These are phyloP conservation scores for Colletotrichum sojae DNA, from an alignment of 2,329 filamentous ascomycete species.

Conservation along the genomic window DNA sequence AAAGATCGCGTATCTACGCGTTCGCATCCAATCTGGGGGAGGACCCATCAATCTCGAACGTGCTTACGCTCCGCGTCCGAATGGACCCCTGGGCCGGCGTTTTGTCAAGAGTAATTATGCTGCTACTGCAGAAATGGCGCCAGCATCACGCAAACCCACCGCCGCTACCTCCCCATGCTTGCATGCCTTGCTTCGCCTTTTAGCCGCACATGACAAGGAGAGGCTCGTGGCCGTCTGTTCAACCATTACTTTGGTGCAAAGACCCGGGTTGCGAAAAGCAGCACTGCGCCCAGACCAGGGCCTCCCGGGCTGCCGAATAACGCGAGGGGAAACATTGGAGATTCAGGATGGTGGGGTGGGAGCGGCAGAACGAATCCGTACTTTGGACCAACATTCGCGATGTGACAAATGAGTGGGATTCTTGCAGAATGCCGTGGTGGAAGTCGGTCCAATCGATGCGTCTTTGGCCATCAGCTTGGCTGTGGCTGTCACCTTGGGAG, in stretches of 20 bases:
- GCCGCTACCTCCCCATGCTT: slow-evolving; percentile 6
- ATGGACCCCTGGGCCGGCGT: slow-evolving; percentile 2
- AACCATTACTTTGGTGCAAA: not conserved
- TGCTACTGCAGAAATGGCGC: not conserved
- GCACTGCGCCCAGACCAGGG: not conserved
- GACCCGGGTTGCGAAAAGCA: slow-evolving; percentile 4
- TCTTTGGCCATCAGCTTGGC: slow-evolving; percentile 11
- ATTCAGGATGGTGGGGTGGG: slow-evolving; percentile 12
- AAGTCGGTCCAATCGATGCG: slow-evolving; percentile 29
- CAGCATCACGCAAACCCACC: slow-evolving; percentile 22
- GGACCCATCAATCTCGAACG: slow-evolving; percentile 19
- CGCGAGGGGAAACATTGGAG: slow-evolving; percentile 5
- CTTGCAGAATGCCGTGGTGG: slow-evolving; percentile 23
- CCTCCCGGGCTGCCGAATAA: slow-evolving; percentile 13
- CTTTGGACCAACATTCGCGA: slow-evolving; percentile 14
- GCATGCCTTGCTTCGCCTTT: slow-evolving; percentile 23
- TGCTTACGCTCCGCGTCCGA: slow-evolving; percentile 16
- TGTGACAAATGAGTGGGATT: slow-evolving; percentile 31
- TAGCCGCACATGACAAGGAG: slow-evolving; percentile 25
- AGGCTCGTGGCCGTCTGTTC: not conserved
- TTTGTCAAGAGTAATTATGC: slow-evolving; percentile 11
- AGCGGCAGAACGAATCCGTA: slow-evolving; percentile 6
- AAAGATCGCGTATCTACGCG: slow-evolving; percentile 37
- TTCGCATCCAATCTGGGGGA: slow-evolving; percentile 24
- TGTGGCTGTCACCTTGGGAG: slow-evolving; percentile 17